Evolutionary conservation across 1,139 yeast species (phyloP), one percentile per base, ranked within the genome.

Genomic region (Geotrichum klebahnii): DNA sequence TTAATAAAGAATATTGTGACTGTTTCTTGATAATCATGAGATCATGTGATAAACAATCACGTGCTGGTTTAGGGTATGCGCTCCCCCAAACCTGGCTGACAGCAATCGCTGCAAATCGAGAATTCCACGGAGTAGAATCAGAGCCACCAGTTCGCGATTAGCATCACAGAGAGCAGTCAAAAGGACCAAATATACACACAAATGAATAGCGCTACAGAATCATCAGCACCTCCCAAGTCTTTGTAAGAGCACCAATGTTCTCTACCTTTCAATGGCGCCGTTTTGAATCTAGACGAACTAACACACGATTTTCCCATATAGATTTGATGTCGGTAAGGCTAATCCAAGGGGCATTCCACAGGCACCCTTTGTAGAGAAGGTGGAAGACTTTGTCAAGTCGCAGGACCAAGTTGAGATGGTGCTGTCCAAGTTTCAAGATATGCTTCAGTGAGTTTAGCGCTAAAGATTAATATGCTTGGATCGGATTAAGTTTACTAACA

Each of bases 261-360:
- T 14, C 19, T 14, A 14, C 14, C 26, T n/a, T 14, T n/a, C n/a
- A n/a, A n/a, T n/a, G n/a, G n/a, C n/a, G n/a, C n/a, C n/a, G n/a
- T n/a, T n/a, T n/a, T n/a, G n/a, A n/a, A n/a, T n/a, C n/a, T n/a
- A n/a, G n/a, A n/a, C n/a, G n/a, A n/a, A n/a, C n/a, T n/a, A n/a
- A n/a, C n/a, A n/a, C n/a, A n/a, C n/a, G n/a, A n/a, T n/a, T n/a
- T n/a, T n/a, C n/a, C n/a, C n/a, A 17, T 28, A 9, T 32, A 40
- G 50, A 36, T 52, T 46, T 24, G 53, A 50, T 33, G 46, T 41
- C 20, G 51, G 49, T 26, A 50, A 52, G 40, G 28, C 82, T 41
- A 90, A 90, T 61, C 92, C 96, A 20, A 77, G 97, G 57, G 98
- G 98, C 1, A 92, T 92, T 52, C 99, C 98, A 9, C 86, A 86